A percentile compares a stretch with the other conserved stretches of the same genome.
These are phyloP conservation scores for Ustilago loliicola DNA, from an alignment of 1,284 basidiomycete genomes.

Conservation along the genomic window DNA sequence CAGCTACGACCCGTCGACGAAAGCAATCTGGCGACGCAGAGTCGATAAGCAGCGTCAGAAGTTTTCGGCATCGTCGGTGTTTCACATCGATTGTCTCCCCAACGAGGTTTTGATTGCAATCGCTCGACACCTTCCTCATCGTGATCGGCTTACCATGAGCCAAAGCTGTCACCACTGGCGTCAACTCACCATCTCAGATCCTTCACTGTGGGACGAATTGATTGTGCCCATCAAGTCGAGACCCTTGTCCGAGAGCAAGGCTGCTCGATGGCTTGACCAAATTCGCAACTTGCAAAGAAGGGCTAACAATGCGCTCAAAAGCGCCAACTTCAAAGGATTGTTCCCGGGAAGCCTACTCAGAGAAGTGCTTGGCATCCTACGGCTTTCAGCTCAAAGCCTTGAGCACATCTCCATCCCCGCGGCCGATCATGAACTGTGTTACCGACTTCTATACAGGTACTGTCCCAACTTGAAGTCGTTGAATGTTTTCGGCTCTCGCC, in stretches of 20 bases:
- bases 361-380: constrained; percentile 15
- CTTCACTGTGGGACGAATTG: constrained; percentile 17
- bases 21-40: constrained; percentile 7
- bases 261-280: constrained; percentile 13
- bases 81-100: constrained; percentile 15
- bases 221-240: not conserved
- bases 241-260: not conserved
- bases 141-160: constrained; percentile 10
- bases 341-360: constrained; percentile 6
- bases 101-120: constrained; percentile 23
- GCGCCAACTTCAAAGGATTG: not conserved
- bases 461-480: constrained; percentile 21
- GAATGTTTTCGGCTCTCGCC: not conserved
- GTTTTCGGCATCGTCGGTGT: not conserved
- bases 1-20: constrained; percentile 7
- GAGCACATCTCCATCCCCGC: constrained; percentile 15
- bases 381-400: constrained; percentile 13
- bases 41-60: constrained; percentile 27
- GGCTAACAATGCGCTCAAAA: constrained; percentile 21
- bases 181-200: not conserved
- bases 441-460: constrained; percentile 17
- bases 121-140: constrained; percentile 9
- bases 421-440: not conserved
- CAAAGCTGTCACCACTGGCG: constrained; percentile 28
- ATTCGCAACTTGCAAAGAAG: constrained; percentile 6